Evolutionary conservation across 225 moss, liverwort and hornwort species (phyloP).

Genomic region (Bryoerythrophyllum caledonicum): DNA sequence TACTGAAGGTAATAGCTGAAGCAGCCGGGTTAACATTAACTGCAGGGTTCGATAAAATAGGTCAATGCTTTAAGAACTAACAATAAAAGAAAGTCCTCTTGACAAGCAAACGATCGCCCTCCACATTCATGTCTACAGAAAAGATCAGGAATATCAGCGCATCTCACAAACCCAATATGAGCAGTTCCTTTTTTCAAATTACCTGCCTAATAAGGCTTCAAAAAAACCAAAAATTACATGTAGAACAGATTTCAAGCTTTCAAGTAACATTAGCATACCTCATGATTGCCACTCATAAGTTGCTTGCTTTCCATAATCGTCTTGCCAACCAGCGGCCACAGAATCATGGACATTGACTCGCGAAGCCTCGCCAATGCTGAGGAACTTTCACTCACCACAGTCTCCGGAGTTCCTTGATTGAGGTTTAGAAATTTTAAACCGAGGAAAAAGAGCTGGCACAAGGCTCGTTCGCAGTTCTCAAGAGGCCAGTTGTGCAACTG

Average conservation of each 20-base stretch:
- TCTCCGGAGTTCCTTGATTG: slow-evolving; percentile 43
- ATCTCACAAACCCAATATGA: too few relatives aligned
- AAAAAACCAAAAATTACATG: too few relatives aligned
- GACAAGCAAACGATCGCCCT: not conserved
- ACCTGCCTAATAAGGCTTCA: too few relatives aligned
- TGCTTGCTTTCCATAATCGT: slow-evolving; percentile 63
- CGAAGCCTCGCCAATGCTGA: slow-evolving; percentile 58
- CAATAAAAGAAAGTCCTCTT: slow-evolving; percentile 5
- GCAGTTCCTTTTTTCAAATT: not conserved
- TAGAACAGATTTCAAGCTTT: too few relatives aligned
- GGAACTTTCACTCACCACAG: slow-evolving; percentile 25
- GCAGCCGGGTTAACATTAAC: slow-evolving; percentile 87
- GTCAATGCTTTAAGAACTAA: slow-evolving; percentile 19
- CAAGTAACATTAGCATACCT: slow-evolving; percentile 46
- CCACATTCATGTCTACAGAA: too few relatives aligned
- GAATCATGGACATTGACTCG: slow-evolving; percentile 44
- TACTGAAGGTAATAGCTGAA: slow-evolving; percentile 76
- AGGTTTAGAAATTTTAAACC: slow-evolving; percentile 73
- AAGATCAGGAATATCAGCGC: too few relatives aligned
- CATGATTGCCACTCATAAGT: slow-evolving; percentile 65
- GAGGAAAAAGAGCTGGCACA: slow-evolving; percentile 79
- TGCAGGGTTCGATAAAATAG: slow-evolving; percentile 33
- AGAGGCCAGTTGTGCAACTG: slow-evolving; percentile 75
- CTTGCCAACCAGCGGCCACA: slow-evolving; percentile 81
- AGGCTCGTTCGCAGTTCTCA: slow-evolving; percentile 60